Percentiles rank a stretch among this genome's conserved stretches.
Evolutionary conservation across 169 alveolate species (phyloP).

Genomic region (Cystoisospora suis): DNA sequence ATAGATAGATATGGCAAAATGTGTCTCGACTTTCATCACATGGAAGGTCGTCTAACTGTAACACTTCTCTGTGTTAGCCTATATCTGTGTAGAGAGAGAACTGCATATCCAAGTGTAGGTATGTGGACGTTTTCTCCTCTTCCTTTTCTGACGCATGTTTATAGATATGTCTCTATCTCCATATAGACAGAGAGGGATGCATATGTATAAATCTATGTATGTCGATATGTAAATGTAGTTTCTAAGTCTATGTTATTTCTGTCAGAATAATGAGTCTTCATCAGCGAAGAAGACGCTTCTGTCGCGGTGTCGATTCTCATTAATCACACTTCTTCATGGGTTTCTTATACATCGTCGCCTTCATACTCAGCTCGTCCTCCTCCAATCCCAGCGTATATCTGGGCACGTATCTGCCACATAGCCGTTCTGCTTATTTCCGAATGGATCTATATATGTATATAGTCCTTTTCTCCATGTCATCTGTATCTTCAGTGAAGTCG

Average conservation of each 20-base stretch:
- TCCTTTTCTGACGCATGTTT: neutral
- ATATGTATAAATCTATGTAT: neutral
- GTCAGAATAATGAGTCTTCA: too few species aligned
- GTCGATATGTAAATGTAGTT: neutral
- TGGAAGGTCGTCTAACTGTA: neutral
- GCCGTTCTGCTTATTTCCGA: neutral
- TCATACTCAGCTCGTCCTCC: too few species aligned
- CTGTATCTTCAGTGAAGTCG: too few species aligned
- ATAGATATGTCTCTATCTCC: neutral
- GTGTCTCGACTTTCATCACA: neutral
- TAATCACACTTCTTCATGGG: too few species aligned
- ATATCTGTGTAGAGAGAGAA: neutral
- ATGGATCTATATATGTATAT: neutral
- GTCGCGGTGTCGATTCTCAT: too few species aligned
- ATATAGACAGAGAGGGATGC: neutral
- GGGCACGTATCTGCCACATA: neutral
- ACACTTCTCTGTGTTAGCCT: neutral
- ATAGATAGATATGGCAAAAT: too few species aligned
- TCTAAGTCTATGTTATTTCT: too few species aligned
- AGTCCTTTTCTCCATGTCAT: too few species aligned
- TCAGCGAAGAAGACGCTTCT: too few species aligned
- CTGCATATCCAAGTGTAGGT: neutral
- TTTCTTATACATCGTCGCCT: too few species aligned
- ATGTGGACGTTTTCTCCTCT: neutral
- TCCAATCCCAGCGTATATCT: too few species aligned